A percentile compares a stretch with the other conserved stretches of the same genome.
Evolutionary conservation across 2,329 filamentous ascomycete genomes (phyloP).

Genomic region (Pestalotiopsis sp.): DNA sequence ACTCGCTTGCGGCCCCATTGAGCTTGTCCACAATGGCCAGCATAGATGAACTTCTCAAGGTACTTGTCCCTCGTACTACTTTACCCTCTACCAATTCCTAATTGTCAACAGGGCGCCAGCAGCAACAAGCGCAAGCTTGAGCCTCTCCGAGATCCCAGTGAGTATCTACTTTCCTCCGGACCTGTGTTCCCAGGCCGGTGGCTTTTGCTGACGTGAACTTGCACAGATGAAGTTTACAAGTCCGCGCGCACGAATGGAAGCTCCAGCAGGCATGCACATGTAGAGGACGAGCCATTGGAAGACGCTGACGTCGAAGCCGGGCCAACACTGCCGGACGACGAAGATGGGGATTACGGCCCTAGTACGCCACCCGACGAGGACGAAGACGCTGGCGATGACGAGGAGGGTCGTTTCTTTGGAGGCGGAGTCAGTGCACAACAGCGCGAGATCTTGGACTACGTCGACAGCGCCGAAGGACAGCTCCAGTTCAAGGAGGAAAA

Average conservation of each 20-base stretch:
- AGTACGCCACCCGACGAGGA: constrained; percentile 57
- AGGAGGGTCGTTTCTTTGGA: constrained; percentile 94
- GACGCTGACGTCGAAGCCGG: constrained; percentile 48
- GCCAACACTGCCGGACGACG: constrained; percentile 52
- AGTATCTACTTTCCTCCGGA: constrained; percentile 26
- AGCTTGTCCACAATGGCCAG: constrained; percentile 47
- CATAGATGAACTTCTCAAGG: constrained; percentile 64
- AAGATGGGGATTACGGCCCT: constrained; percentile 44
- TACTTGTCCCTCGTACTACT: constrained; percentile 18
- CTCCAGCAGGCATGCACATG: constrained; percentile 45
- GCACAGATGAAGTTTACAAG: constrained; percentile 65
- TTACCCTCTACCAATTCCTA: not conserved
- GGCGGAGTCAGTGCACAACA: constrained; percentile 84
- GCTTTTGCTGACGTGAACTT: constrained; percentile 2
- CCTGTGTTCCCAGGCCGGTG: not conserved
- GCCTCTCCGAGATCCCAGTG: constrained; percentile 64
- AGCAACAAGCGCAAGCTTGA: constrained; percentile 67
- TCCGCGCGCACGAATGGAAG: constrained; percentile 55
- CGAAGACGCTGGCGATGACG: constrained; percentile 64
- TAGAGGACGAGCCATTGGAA: constrained; percentile 44
- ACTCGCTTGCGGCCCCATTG: constrained; percentile 2
- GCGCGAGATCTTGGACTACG: constrained; percentile 82
- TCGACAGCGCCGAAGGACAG: constrained; percentile 58
- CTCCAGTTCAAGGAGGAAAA: constrained; percentile 58
- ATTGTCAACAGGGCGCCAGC: constrained; percentile 33